phyloP scores from a whole-genome alignment of 78 protist genomes.

The Dictyostelium capitatum region DNA sequence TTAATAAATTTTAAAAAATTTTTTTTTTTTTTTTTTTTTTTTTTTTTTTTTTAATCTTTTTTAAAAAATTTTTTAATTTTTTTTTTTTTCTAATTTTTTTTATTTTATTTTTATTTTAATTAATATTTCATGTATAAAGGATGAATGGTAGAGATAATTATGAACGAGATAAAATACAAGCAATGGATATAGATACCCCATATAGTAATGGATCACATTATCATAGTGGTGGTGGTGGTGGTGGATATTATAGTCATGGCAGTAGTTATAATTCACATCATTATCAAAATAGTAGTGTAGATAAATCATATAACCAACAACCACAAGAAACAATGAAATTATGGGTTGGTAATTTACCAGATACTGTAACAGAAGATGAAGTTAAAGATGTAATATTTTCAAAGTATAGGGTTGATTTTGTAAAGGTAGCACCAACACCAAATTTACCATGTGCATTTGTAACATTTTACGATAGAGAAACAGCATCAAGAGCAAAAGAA shows the following conservation, averaged over 20 bases:
- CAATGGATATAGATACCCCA: too few relatives aligned
- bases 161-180: background rate
- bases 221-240: too few relatives aligned
- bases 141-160: background rate
- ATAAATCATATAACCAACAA: background rate
- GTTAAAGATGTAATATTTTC: background rate
- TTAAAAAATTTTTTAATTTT: background rate
- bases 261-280: too few relatives aligned
- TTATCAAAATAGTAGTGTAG: too few relatives aligned
- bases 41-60: background rate
- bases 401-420: slow-evolving; percentile 1
- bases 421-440: background rate
- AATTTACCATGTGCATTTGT: slow-evolving; percentile 30
- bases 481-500: slow-evolving; percentile 12
- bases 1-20: too few relatives aligned
- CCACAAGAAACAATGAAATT: slow-evolving; percentile 38
- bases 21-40: too few relatives aligned
- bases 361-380: background rate
- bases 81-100: background rate
- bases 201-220: too few relatives aligned
- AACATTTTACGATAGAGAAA: background rate
- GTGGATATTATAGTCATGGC: too few relatives aligned
- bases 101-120: background rate
- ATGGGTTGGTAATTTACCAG: slow-evolving; percentile 63
- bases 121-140: background rate